Evolutionary conservation across 768 basidiomycete species (phyloP), one percentile per base, ranked within the genome.

Genomic region (Mrakia gelida): DNA sequence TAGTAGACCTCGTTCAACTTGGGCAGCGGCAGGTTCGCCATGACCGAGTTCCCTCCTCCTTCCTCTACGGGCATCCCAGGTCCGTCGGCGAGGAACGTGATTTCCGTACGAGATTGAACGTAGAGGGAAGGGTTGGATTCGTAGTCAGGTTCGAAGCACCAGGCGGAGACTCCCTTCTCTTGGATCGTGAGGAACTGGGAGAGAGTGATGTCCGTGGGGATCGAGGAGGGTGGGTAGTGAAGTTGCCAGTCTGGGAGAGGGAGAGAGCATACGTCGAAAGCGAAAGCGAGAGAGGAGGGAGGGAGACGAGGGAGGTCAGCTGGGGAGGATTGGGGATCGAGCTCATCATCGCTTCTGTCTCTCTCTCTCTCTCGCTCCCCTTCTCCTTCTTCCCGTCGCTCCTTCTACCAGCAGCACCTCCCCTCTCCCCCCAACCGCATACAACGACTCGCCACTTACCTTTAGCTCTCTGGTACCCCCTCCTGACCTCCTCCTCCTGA

Each of bases 1-100:
- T 99, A 99, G 84, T 99, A 99, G 18, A 98, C 95, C 84, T 98
- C 97, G 85, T 99, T 99, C 71, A 98, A 87, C 83, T 98, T 98
- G 18, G 97, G 97, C 4, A 99, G 86, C 2, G 97, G 97, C 15
- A 99, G 87, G 84, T 98, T 99, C 71, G 94, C 96, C 86, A 98
- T 94, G 15, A 99, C 97, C 79, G 89, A 93, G 18, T 96, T 95
- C 2, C 93, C 92, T 28, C 94, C 94, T 43, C 93, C 91, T 32
- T 97, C 95, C 82, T 95, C 92, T n/a, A 93, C 91, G 0, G 84
- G 80, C 85, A 86, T 86, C 49, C 85, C 85, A 7, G 85, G 84
- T 56, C 86, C 85, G 75, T 86, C 86, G 26, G 85, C 81, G 79
- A 99, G 91, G 86, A 99, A 99, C 9, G 95, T 97, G 81, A 99